A percentile compares a stretch with the other conserved stretches of the same genome.
phyloP scores from a whole-genome alignment of 768 basidiomycete species.

The Gautieria morchelliformis region DNA sequence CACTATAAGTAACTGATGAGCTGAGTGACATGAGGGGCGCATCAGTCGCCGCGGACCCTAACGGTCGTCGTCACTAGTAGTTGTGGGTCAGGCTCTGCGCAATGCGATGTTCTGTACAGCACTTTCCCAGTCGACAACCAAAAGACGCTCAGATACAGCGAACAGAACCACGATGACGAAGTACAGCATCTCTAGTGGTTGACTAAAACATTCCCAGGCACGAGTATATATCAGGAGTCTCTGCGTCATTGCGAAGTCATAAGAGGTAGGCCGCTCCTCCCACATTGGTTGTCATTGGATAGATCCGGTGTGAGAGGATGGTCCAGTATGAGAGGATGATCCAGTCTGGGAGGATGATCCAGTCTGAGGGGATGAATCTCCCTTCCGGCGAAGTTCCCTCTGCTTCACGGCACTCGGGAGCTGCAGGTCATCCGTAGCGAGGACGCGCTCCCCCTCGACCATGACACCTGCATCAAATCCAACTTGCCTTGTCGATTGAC shows the following conservation, averaged over 20 bases:
- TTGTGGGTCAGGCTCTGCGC: no score
- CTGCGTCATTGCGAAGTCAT: no score
- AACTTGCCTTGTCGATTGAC: not conserved
- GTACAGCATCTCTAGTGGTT: no score
- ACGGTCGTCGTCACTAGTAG: no score
- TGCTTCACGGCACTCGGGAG: not conserved
- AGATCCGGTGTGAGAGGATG: not conserved
- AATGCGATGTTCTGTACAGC: no score
- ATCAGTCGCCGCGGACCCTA: not conserved
- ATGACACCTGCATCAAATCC: constrained; percentile 74
- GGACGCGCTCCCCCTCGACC: constrained; percentile 65
- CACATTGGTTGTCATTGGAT: not conserved
- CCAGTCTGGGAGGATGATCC: not conserved
- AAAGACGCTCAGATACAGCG: not conserved
- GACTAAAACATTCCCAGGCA: no score
- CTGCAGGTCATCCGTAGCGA: constrained; percentile 19
- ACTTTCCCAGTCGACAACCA: no score
- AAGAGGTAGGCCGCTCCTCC: not conserved
- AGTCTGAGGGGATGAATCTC: not conserved
- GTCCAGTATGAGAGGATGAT: not conserved
- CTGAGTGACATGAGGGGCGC: not conserved
- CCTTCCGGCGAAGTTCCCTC: not conserved
- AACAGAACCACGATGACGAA: not conserved
- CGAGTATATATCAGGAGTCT: no score
- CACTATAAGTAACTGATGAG: not conserved